These are phyloP conservation scores for Fusarium globosum DNA, from an alignment of 2,329 filamentous ascomycete genomes.

Conservation along the genomic window DNA sequence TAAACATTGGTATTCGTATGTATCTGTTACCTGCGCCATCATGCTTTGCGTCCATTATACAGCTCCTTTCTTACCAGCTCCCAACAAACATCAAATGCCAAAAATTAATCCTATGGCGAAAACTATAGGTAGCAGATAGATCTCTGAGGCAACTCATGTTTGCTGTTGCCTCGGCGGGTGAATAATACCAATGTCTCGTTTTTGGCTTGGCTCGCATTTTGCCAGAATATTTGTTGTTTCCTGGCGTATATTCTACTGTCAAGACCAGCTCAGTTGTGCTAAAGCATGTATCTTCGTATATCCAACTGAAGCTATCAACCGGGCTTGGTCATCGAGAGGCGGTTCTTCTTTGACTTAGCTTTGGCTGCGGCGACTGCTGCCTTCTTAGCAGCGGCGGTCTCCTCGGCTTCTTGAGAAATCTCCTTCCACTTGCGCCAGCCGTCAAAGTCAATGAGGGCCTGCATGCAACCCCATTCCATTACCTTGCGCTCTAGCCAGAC, in stretches of 20 bases:
- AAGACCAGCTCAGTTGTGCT: neutral
- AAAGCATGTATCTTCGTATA: neutral
- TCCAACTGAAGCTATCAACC: conserved; percentile 18
- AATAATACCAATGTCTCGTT: neutral
- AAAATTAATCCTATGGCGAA: conserved; percentile 27
- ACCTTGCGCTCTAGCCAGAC: conserved; percentile 98
- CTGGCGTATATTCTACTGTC: neutral
- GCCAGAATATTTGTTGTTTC: neutral
- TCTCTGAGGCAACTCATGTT: conserved; percentile 17
- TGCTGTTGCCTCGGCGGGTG: conserved; percentile 16
- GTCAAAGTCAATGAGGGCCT: conserved; percentile 97
- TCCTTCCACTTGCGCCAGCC: conserved; percentile 99
- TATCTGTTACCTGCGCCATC: conserved; percentile 32
- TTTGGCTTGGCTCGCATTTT: neutral
- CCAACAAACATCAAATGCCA: conserved; percentile 26
- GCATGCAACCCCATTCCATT: conserved; percentile 99
- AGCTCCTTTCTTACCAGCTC: conserved; percentile 25
- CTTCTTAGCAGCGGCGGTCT: conserved; percentile 57
- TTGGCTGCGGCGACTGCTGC: conserved; percentile 48
- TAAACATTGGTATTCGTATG: conserved; percentile 37
- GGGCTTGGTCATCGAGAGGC: conserved; percentile 50
- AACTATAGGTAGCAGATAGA: conserved; percentile 7
- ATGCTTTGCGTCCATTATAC: conserved; percentile 29
- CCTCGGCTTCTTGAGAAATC: conserved; percentile 65
- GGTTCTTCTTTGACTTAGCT: conserved; percentile 59